A percentile compares a stretch with the other conserved stretches of the same genome.
phyloP scores from a whole-genome alignment of 1,284 basidiomycete species.

The Rhizoctonia solani region DNA sequence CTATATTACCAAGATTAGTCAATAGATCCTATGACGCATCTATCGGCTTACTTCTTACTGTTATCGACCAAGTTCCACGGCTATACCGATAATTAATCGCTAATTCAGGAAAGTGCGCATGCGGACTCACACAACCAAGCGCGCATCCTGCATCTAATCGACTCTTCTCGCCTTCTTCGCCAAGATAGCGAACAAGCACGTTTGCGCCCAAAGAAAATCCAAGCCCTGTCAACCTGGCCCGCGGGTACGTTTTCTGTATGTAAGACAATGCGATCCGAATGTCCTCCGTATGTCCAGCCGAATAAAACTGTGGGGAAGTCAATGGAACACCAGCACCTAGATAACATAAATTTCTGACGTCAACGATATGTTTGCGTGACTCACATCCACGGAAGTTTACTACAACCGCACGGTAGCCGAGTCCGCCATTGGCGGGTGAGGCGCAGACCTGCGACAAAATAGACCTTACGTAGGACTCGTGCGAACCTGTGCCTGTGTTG shows the following conservation, averaged over 20 bases:
- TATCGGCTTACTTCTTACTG: conserved; percentile 50
- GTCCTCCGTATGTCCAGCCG: conserved; percentile 85
- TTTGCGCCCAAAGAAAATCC: conserved; percentile 96
- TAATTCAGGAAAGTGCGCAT: conserved; percentile 21
- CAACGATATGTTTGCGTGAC: conserved; percentile 43
- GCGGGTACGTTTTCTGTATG: conserved; percentile 74
- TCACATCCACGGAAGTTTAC: conserved; percentile 91
- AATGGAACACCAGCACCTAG: conserved; percentile 57
- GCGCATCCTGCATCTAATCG: conserved; percentile 78
- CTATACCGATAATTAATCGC: conserved; percentile 46
- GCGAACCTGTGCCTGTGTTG: conserved; percentile 60
- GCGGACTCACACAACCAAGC: conserved; percentile 71
- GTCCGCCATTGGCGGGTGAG: conserved; percentile 70
- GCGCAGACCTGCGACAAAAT: conserved; percentile 73
- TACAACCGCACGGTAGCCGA: conserved; percentile 86
- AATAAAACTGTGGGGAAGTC: conserved; percentile 74
- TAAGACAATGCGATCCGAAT: conserved; percentile 80
- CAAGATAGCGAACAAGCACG: conserved; percentile 89
- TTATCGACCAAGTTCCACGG: conserved; percentile 78
- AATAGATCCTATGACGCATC: not conserved
- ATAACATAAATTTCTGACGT: conserved; percentile 51
- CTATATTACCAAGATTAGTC: conserved; percentile 33
- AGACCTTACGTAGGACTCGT: conserved; percentile 87
- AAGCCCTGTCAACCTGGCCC: conserved; percentile 81
- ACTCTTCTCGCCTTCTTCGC: conserved; percentile 78